Conservation (phyloP, 2,329 filamentous ascomycete genomes). For the Monosporascus sp. region DNA sequence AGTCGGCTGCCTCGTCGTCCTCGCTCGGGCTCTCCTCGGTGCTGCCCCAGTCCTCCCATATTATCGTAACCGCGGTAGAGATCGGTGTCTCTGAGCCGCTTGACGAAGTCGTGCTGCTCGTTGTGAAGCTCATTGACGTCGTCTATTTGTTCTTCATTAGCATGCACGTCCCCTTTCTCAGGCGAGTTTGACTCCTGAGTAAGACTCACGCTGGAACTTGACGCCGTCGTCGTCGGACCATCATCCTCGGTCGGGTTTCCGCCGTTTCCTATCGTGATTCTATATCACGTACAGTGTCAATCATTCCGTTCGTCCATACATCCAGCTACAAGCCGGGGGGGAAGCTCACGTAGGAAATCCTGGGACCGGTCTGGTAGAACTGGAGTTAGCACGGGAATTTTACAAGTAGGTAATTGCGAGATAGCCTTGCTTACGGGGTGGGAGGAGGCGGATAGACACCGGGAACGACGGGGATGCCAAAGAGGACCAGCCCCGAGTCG, state of each 20-base stretch:
- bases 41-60: slow-evolving; percentile 2
- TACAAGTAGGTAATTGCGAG: background rate
- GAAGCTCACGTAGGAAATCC: slow-evolving; percentile 2
- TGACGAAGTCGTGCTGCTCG: background rate
- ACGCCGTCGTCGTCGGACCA: background rate
- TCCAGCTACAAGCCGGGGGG: background rate
- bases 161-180: background rate
- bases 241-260: background rate
- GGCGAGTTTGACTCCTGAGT: background rate
- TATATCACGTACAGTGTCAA: background rate
- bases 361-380: slow-evolving; percentile 1
- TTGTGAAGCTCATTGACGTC: background rate
- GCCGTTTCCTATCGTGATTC: slow-evolving; percentile 4
- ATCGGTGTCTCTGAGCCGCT: background rate
- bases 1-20: slow-evolving; percentile 3
- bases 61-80: slow-evolving; percentile 1
- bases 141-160: background rate
- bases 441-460: slow-evolving; percentile 5
- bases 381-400: background rate
- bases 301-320: background rate
- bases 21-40: slow-evolving; percentile 5
- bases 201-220: background rate
- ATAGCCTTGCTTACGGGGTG: background rate
- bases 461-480: slow-evolving; percentile 4
- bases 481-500: slow-evolving; percentile 2